Conservation (phyloP, 352 stramenopile species). For the Phytophthora sansomeana region DNA sequence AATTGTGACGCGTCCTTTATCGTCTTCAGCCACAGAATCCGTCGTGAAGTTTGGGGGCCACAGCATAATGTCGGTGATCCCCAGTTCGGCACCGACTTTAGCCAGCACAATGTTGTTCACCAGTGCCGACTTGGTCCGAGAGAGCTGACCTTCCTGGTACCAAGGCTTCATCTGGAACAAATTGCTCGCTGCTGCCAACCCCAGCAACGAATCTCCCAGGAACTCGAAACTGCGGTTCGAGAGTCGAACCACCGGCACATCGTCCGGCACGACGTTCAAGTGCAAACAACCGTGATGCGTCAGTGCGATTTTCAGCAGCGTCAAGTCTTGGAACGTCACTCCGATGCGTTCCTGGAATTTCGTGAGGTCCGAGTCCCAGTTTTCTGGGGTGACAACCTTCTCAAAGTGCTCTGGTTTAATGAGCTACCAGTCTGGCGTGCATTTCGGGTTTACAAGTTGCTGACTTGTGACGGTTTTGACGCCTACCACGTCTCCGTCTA, state of each 20-base stretch:
- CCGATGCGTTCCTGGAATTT: constrained; percentile 64
- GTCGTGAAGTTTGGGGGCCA: constrained; percentile 57
- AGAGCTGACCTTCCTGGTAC: constrained; percentile 81
- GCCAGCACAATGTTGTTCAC: constrained; percentile 82
- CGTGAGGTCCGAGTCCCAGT: constrained; percentile 57
- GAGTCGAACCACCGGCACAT: constrained; percentile 61
- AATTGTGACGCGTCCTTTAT: constrained; percentile 71
- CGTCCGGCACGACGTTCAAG: constrained; percentile 40
- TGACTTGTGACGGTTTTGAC: constrained; percentile 31
- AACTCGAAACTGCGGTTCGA: constrained; percentile 88
- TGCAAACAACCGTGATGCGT: constrained; percentile 76
- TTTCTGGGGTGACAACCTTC: constrained; percentile 45
- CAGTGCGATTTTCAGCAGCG: constrained; percentile 71
- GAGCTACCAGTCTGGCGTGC: constrained; percentile 59
- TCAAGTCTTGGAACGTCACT: constrained; percentile 65
- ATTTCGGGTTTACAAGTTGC: constrained; percentile 42
- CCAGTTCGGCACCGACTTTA: constrained; percentile 64
- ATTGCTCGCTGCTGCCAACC: constrained; percentile 64
- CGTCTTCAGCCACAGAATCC: constrained; percentile 27
- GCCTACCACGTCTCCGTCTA: constrained; percentile 39
- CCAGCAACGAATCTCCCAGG: constrained; percentile 79
- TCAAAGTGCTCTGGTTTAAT: constrained; percentile 64
- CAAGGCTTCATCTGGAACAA: constrained; percentile 77
- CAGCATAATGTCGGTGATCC: constrained; percentile 66
- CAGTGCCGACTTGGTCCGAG: constrained; percentile 65